phyloP scores from a whole-genome alignment of 1,284 basidiomycete genomes.

The Agaricales sp. region DNA sequence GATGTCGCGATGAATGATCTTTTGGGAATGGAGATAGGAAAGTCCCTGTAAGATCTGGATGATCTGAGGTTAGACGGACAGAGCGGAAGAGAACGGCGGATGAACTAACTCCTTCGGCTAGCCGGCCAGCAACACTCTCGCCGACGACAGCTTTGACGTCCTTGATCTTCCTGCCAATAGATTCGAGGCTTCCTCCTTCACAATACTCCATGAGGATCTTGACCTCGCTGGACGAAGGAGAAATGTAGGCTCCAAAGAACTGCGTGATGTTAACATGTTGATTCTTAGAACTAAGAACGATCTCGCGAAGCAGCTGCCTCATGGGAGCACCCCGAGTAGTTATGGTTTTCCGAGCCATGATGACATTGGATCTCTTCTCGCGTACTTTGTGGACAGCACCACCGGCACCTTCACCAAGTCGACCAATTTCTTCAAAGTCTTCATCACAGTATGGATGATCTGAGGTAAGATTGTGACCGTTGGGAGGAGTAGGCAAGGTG shows the following conservation, averaged over 20 bases:
- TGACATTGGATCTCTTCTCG: constrained; percentile 63
- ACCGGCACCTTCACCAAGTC: constrained; percentile 92
- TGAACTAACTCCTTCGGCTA: constrained; percentile 76
- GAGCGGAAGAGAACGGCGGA: constrained; percentile 5
- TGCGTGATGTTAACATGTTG: constrained; percentile 84
- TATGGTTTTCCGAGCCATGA: constrained; percentile 96
- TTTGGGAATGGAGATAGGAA: constrained; percentile 82
- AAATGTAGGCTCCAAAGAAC: constrained; percentile 94
- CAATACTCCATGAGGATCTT: constrained; percentile 95
- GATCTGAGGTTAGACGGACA: constrained; percentile 7
- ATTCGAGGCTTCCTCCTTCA: constrained; percentile 85
- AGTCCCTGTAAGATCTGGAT: constrained; percentile 80
- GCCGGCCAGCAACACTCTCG: constrained; percentile 86
- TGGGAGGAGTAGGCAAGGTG: constrained; percentile 16
- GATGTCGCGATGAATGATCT: constrained; percentile 96
- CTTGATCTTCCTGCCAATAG: constrained; percentile 79
- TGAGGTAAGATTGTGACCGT: constrained; percentile 23
- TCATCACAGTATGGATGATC: constrained; percentile 50
- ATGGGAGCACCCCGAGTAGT: constrained; percentile 89
- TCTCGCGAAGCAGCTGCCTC: constrained; percentile 88
- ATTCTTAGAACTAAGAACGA: constrained; percentile 82
- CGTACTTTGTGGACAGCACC: constrained; percentile 91
- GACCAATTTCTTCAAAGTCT: constrained; percentile 59
- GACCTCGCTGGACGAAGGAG: constrained; percentile 85
- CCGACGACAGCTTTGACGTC: constrained; percentile 74